Base-by-base conservation (phyloP, 2,329 filamentous ascomycete genomes). In the Sporothrix luriei region DNA sequence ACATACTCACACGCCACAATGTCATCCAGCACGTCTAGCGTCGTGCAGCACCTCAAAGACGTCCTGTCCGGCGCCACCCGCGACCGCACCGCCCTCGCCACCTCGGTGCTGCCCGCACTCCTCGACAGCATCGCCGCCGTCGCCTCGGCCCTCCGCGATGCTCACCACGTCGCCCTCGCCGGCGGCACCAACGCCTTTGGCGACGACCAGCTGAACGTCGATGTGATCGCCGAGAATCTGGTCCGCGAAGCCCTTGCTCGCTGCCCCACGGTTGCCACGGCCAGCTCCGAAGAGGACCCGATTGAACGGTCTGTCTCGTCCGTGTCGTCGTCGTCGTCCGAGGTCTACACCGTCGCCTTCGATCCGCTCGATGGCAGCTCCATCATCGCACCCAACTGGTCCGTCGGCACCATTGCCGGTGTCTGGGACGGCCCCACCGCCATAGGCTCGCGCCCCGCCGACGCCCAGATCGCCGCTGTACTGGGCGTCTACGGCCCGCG, bases 301-400 rank as follows among this genome's bases (percentile, higher is more conserved):
- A 75, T 85, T 0, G 86, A 88, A 76, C 76, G 77, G 70, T 26
- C 76, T 48, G 73, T 78, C 6, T 57, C 57, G 24, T 21, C 61
- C 0, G 43, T 75, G 69, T 13, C 46, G 7, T 9, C 51, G 14
- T 2, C 14, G 4, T 7, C 59, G 4, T 3, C 65, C 11, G 13
- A 87, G 73, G 75, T 78, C 38, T 89, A 89, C 77, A 84, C 86
- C 0, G 77, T 88, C 10, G 87, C 86, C 0, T 90, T 89, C 73
- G 87, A 90, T 73, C 87, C 87, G 0, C 82, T 90, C 0, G 87
- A 90, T 73, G 87, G 87, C 13, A 87, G 84, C 76, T 88, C 85
- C 72, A 87, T 87, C 74, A 86, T 87, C 55, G 83, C 80, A 0
- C 80, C 85, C 1, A 87, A 87, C 74, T 87, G 85, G 85, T 81